These are phyloP conservation scores for Tieghemostelium lacteum DNA, from an alignment of 78 protist genomes.

Conservation along the genomic window DNA sequence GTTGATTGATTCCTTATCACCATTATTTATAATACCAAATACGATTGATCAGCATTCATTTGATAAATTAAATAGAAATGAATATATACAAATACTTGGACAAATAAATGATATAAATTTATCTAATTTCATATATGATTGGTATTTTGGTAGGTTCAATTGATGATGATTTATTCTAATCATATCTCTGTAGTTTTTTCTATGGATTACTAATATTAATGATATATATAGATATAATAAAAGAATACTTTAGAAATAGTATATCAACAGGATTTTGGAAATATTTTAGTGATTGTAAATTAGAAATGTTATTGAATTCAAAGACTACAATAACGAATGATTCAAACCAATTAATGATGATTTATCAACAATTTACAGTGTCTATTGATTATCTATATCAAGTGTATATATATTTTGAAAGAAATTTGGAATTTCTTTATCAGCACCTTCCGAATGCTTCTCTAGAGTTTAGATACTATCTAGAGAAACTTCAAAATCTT, in stretches of 20 bases:
- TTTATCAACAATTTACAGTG: constrained; percentile 29
- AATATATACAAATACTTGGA: not conserved
- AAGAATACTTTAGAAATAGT: not conserved
- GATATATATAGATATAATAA: not conserved
- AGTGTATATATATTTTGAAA: constrained; percentile 19
- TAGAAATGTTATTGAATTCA: not conserved
- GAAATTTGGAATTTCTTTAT: constrained; percentile 1
- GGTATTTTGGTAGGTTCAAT: not conserved
- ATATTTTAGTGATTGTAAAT: not conserved
- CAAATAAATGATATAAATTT: not conserved
- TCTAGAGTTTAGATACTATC: not conserved
- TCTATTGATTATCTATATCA: constrained; percentile 14
- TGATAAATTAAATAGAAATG: not conserved
- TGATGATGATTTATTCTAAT: too few species aligned
- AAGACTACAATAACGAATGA: not conserved
- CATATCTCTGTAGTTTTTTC: not conserved
- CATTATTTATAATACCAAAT: not conserved
- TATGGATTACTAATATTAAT: not conserved
- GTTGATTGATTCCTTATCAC: not conserved
- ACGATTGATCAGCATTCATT: not conserved
- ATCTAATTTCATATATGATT: not conserved
- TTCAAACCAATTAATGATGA: constrained; percentile 1
- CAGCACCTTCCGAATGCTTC: not conserved
- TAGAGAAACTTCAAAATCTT: constrained; percentile 32
- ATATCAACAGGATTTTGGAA: not conserved